Conservation (phyloP, 2,329 filamentous ascomycete species). For the Stagonosporopsis chrysanthemi region DNA sequence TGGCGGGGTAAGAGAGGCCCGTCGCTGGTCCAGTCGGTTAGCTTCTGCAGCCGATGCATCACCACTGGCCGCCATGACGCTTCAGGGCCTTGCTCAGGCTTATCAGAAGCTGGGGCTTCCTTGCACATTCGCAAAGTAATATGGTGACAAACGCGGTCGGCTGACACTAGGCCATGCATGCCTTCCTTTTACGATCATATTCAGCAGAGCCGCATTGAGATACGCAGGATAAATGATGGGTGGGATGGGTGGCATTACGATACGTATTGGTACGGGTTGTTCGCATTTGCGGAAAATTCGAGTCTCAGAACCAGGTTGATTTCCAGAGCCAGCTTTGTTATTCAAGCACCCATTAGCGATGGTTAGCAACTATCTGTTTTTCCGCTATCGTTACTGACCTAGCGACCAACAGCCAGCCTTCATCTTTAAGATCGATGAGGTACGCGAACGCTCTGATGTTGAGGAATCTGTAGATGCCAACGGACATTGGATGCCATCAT, state of each 20-base stretch:
- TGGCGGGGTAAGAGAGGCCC: conserved; percentile 40
- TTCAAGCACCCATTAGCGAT: neutral
- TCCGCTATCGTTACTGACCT: neutral
- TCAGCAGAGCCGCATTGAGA: conserved; percentile 45
- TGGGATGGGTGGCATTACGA: neutral
- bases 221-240: conserved; percentile 37
- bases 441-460: conserved; percentile 16
- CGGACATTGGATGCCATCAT: conserved; percentile 29
- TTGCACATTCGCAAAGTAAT: conserved; percentile 20
- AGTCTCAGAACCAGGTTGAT: neutral
- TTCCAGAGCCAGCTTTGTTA: neutral
- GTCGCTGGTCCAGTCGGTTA: conserved; percentile 30
- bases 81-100: conserved; percentile 30
- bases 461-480: neutral
- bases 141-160: conserved; percentile 31
- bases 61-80: conserved; percentile 31
- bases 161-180: conserved; percentile 34
- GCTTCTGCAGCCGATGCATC: conserved; percentile 39
- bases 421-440: conserved; percentile 40
- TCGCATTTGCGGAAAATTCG: neutral
- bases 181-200: conserved; percentile 6
- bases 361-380: neutral
- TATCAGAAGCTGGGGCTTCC: conserved; percentile 41
- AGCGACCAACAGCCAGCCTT: conserved; percentile 9
- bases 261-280: neutral